Base-by-base conservation (phyloP, 805 yeast genomes). In the Candida xyloterini region DNA sequence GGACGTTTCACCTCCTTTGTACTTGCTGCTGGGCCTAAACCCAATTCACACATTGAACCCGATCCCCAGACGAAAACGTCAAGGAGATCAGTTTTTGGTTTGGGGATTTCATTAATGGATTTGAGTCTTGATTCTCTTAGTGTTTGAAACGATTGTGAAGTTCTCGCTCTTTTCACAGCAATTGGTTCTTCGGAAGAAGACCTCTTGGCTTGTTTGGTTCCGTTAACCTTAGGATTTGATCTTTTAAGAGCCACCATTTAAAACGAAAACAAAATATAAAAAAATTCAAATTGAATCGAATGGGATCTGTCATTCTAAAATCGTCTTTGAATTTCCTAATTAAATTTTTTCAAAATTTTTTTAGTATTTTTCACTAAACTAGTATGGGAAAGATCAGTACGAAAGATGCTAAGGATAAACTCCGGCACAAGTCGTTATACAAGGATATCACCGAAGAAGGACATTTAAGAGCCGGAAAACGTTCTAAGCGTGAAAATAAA, bases 1-100 rank as follows among this genome's bases (percentile, higher is more conserved):
- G 99, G 99, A 58, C 99, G 79, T 57, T 93, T 93, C 15, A 93
- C 96, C 60, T 90, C 96, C 45, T 89, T 88, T 26, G 88, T 91
- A 50, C 75, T 83, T 2, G 95, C 87, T n/a, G 71, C 76, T 8
- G 98, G 98, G 1, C 99, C 99, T n/a, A 93, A 70, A 1, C 99
- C 99, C 21, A 93, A 71, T 60, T 93, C 99, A 68, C 97, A 89
- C 93, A 93, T 91, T 0, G 95, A 81, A 2, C 99, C 99, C 1
- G 95, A 78, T 28, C 99, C 99, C 84, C 95, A 93, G 26, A 87
- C 95, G 59, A 85, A 91, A 3, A 93, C 71, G 56, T 89, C 93
- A 38, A 91, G 65, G 15, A 76, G 72, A 18, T 67, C 65, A 2
- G 69, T 50, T 47, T 68, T 74, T 1, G 47, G 40, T 7, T 29